phyloP scores from a whole-genome alignment of 1,139 yeast species.

The Wickerhamomyces sp. region DNA sequence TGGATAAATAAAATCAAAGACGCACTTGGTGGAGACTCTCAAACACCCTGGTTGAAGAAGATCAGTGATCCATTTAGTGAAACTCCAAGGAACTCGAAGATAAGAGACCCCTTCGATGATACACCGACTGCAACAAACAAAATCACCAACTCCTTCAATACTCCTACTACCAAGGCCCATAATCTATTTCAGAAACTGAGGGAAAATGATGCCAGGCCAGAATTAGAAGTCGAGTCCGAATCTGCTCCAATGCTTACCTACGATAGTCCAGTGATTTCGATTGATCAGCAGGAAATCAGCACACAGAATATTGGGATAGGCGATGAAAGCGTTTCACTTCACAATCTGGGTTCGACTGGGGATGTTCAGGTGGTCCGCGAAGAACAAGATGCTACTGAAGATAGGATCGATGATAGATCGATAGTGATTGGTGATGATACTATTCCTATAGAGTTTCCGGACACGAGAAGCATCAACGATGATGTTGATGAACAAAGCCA shows the following conservation, averaged over 20 bases:
- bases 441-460: neutral
- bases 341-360: no score
- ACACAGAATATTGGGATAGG: neutral
- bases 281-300: neutral
- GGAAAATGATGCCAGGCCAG: constrained; percentile 14
- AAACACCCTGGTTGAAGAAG: constrained; percentile 23
- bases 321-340: neutral
- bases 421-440: neutral
- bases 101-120: constrained; percentile 7
- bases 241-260: constrained; percentile 15
- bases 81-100: constrained; percentile 12
- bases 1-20: constrained; percentile 18
- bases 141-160: neutral
- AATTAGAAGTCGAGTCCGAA: constrained; percentile 20
- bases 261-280: constrained; percentile 8
- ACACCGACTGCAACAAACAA: constrained; percentile 10
- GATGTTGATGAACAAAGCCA: constrained; percentile 2
- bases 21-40: constrained; percentile 16
- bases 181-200: constrained; percentile 19
- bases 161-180: constrained; percentile 15
- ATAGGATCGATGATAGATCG: neutral
- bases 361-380: neutral
- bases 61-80: constrained; percentile 25
- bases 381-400: neutral
- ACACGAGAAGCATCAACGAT: neutral